Base-by-base conservation (phyloP, 163 green algal species). In the Scenedesmus sp. region DNA sequence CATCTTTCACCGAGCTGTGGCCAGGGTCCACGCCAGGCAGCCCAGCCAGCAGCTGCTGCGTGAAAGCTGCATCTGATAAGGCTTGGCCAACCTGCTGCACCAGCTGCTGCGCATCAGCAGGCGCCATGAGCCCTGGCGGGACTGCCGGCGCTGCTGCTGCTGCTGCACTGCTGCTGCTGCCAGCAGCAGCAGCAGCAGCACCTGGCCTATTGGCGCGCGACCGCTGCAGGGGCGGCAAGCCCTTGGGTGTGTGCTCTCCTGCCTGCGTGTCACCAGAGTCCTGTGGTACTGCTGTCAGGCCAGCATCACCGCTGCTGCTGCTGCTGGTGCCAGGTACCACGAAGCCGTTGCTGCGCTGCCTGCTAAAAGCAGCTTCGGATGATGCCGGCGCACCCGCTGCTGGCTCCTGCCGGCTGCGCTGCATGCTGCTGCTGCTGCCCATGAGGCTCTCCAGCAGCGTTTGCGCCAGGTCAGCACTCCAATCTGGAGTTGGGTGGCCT, bases 261-360 rank as follows among this genome's bases (percentile, higher is more conserved):
- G 84, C 66, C 6, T 76, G 83, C 54, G 0, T n/a, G 0, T 3
- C 73, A 73, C 1, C n/a, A 4, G 23, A 59, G 16, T 4, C 55
- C 55, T 74, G 70, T 23, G 15, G 5, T 74, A 23, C 55, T 16
- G 59, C 59, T 64, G 59, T 15, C 2, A 23, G 12, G 70, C 5
- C 2, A 4, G 70, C 23, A 79, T 15, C 13, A 3, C 20, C 66
- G 8, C 15, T 57, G 86, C 64, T 66, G 56, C 15, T 34, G 52
- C 59, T 84, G 73, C 73, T 85, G 73, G 20, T 84, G 87, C 87
- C 73, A 74, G 52, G 54, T 70, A 54, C 16, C 8, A 73, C 83
- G 54, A 88, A 70, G 15, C 23, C 83, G n/a, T 86, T 86, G 81
- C 81, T 86, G 16, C 81, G 81, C 81, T 59, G 81, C 81, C 81